Base-by-base conservation (phyloP, 2,329 filamentous ascomycete species). In the Septoria linicola region DNA sequence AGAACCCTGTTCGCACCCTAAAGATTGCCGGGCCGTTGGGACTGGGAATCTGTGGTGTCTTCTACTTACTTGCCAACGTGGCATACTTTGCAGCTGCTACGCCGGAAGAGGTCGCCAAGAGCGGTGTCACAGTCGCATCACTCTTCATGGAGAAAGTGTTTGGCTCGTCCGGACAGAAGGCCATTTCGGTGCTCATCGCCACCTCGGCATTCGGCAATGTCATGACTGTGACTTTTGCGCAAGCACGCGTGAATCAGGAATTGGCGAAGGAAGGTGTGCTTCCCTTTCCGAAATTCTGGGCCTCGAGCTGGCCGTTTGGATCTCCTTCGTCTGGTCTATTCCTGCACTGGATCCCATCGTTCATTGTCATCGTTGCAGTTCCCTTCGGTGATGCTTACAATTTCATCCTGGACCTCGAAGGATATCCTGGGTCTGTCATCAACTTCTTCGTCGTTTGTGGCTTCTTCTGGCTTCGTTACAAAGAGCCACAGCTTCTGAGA, bases 321-420 rank as follows among this genome's bases (percentile, higher is more conserved):
- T 85, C 83, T 0, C 81, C 82, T 0, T 55, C 52, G 13, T 59
- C 83, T 0, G 81, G 80, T 0, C 80, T 82, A 0, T 82, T 83
- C 51, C 17, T 57, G 2, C 81, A 82, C 62, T 85, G 80, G 77
- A 60, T 60, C 0, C 65, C 82, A 46, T 84, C 81, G 0, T 63
- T 80, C 2, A 58, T 84, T 37, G 81, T 84, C 78, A 83, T 84
- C 21, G 63, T 81, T 0, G 80, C 77, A 0, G 76, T 81, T 0
- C 81, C 82, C 0, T 77, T 80, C 1, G 82, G 82, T 1, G 82
- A 85, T 61, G 83, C 82, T 0, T 85, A 85, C 63, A 77, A 80
- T 53, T 84, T 84, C 58, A 70, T 89, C 25, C 71, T 88, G 0
- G 83, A 88, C 37, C 80, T 88, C 0, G 84, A 88, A 61, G 83